Conservation (phyloP, 371 early-diverging fungal species). For the Cokeromyces recurvatus region DNA sequence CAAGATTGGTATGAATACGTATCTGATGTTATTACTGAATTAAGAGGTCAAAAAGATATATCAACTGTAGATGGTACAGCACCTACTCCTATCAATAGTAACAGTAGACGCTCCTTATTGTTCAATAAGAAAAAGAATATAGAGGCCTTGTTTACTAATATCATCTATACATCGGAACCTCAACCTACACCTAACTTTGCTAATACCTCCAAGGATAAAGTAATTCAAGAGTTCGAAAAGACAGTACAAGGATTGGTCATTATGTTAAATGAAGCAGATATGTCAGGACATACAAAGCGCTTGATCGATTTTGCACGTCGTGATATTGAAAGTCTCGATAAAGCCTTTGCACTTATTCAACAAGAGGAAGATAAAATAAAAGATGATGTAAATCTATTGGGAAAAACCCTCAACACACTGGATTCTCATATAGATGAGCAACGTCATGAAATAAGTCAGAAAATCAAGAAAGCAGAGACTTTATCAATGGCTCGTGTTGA, state of each 20-base stretch:
- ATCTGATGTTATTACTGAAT: conserved; percentile 27
- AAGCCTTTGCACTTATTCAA: conserved; percentile 17
- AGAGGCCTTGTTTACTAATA: conserved; percentile 28
- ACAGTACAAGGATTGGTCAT: conserved; percentile 28
- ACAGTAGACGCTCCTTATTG: conserved; percentile 7
- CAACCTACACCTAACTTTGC: conserved; percentile 21
- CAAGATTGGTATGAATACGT: conserved; percentile 37
- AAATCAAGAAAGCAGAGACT: conserved; percentile 15
- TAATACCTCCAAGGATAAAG: conserved; percentile 8
- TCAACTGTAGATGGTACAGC: conserved; percentile 17
- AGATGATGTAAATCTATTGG: conserved; percentile 10
- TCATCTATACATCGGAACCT: conserved; percentile 22
- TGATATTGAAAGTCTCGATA: conserved; percentile 26
- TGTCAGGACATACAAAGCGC: conserved; percentile 38
- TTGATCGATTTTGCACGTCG: conserved; percentile 32
- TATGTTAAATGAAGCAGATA: conserved; percentile 37
- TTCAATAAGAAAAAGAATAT: conserved; percentile 1
- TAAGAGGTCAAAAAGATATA: conserved; percentile 27
- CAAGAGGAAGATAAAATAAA: conserved; percentile 22
- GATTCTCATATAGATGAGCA: conserved; percentile 8
- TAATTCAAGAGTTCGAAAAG: conserved; percentile 24
- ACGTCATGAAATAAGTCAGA: conserved; percentile 14
- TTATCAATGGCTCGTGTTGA: conserved; percentile 25
- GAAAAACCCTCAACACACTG: conserved; percentile 1
- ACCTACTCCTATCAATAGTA: conserved; percentile 14